Evolutionary conservation across 2,329 filamentous ascomycete species (phyloP), one percentile per base, ranked within the genome.

Genomic region (Pseudocercospora cruenta): DNA sequence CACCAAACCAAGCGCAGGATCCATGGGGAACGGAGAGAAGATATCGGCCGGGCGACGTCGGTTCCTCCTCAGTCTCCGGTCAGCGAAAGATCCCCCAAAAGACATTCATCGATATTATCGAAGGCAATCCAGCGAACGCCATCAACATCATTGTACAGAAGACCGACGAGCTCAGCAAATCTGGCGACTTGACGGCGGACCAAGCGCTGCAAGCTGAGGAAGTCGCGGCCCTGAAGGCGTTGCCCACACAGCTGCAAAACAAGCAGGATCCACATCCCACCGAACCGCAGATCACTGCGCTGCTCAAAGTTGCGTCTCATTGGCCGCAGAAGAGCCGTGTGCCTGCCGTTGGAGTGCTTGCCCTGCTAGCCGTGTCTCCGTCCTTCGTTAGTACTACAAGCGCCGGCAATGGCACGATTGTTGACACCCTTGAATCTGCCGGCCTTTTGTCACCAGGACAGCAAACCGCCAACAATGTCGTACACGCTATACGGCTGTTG

Each of bases 311-410:
- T 61, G 87, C 89, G 19, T 92, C 91, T 0, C 79, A 84, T 33
- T 99, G 95, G 95, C 91, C 94, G 2, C 88, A 90, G 61, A 84
- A 88, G 12, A 91, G 92, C 71, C 90, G 93, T 54, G 85, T 99
- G 0, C 91, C 95, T 0, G 92, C 89, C 12, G 86, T 99, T 0
- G 95, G 98, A 77, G 83, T 98, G 1, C 84, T 98, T 4, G 91
- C 95, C n/a, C 88, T 96, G 58, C 83, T 95, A 28, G 90, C 91
- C 1, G 88, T 89, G 4, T 85, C 85, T 7, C 87, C 91, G 0
- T 80, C 86, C 0, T 86, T 88, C n/a, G 90, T 92, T 1, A 84
- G 85, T 7, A 86, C 87, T 58, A 80, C 81, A 0, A 84, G 87
- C 59, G 79, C 84, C 0, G 79, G 81, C 14, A 77, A 78, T 2